Conservation (phyloP, 148 eudicot species). For the Selenicereus undatus region DNA sequence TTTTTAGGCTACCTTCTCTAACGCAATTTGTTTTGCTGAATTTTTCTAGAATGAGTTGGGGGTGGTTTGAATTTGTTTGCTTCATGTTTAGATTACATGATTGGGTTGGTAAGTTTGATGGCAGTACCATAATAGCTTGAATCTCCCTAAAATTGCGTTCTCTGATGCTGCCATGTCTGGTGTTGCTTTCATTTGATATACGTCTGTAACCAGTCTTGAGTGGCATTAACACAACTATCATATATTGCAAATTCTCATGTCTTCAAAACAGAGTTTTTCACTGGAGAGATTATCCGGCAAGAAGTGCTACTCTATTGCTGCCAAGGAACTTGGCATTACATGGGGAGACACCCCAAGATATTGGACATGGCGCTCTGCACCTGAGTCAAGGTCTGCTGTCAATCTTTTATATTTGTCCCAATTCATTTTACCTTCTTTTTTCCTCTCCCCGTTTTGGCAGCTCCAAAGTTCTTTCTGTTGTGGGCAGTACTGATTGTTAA, state of each 20-base stretch:
- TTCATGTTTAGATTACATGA: neutral
- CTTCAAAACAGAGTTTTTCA: slow-evolving; percentile 49
- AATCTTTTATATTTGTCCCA: neutral
- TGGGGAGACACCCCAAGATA: slow-evolving; percentile 58
- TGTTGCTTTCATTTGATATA: no score
- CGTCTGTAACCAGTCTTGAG: neutral
- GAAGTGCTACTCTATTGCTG: slow-evolving; percentile 54
- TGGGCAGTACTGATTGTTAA: neutral
- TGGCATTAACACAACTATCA: neutral
- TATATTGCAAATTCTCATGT: neutral
- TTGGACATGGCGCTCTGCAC: slow-evolving; percentile 54
- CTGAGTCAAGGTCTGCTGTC: slow-evolving; percentile 48
- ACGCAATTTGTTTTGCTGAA: neutral
- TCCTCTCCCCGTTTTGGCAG: neutral
- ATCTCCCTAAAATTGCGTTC: neutral
- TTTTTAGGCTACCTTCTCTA: no score
- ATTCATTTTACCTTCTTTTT: neutral
- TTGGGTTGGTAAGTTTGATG: neutral
- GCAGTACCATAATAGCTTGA: neutral
- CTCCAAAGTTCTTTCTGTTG: neutral
- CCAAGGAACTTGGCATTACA: slow-evolving; percentile 48
- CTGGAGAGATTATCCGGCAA: slow-evolving; percentile 59
- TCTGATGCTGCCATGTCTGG: neutral
- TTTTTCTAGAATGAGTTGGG: neutral
- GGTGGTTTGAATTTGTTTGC: neutral